These are phyloP conservation scores for Populus hybrid DNA, from an alignment of 441 rosid species.

Conservation along the genomic window DNA sequence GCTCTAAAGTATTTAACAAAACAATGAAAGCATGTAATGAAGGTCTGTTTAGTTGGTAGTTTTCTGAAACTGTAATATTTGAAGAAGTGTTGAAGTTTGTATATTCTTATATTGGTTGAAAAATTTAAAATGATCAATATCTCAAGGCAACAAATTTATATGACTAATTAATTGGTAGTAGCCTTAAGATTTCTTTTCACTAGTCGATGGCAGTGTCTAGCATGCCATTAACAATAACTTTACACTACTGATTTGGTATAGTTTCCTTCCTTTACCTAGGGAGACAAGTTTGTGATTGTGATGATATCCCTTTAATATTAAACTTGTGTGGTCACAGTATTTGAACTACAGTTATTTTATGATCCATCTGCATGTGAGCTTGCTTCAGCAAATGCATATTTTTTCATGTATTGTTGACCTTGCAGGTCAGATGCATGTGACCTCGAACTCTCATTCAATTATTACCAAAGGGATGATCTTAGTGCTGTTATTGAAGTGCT, in stretches of 20 bases:
- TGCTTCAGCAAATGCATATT: constrained; percentile 21
- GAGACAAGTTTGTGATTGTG: not conserved
- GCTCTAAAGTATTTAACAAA: not conserved
- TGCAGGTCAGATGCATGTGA: constrained; percentile 80
- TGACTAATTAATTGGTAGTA: not conserved
- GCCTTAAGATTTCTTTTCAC: not conserved
- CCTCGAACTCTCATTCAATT: constrained; percentile 41
- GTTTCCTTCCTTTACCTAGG: not conserved
- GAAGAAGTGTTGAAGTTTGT: not conserved
- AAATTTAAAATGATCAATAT: not conserved
- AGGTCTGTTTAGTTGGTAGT: not conserved
- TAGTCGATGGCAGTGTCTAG: not conserved
- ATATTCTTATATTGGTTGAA: not conserved
- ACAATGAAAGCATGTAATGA: not conserved
- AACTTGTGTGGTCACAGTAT: not conserved
- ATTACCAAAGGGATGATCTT: constrained; percentile 66
- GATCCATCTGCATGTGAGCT: constrained; percentile 1
- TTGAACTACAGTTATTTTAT: not conserved
- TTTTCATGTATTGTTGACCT: constrained; percentile 20
- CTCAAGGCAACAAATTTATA: not conserved
- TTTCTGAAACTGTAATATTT: too few species aligned
- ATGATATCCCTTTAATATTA: not conserved
- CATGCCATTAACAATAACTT: not conserved
- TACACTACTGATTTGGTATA: not conserved
- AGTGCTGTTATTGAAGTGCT: constrained; percentile 55